A percentile compares a stretch with the other conserved stretches of the same genome.
These are phyloP conservation scores for Magnaporthiopsis rhizophila DNA, from an alignment of 2,329 filamentous ascomycete species.

Conservation along the genomic window DNA sequence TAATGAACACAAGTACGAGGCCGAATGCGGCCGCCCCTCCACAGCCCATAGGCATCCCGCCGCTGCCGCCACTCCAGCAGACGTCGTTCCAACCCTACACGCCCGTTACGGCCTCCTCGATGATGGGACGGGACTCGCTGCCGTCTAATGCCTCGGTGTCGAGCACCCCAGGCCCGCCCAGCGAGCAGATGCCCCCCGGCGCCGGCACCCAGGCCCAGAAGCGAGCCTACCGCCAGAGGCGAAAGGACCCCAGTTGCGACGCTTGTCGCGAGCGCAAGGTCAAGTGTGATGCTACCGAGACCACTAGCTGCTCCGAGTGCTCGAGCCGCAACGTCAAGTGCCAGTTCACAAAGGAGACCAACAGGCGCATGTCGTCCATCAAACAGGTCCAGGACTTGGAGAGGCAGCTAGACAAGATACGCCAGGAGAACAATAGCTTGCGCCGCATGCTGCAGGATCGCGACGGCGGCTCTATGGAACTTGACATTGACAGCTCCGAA, in stretches of 20 bases:
- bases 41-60: conserved; percentile 45
- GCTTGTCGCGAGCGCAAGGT: conserved; percentile 83
- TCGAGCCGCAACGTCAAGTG: conserved; percentile 95
- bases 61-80: conserved; percentile 36
- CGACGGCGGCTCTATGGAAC: conserved; percentile 29
- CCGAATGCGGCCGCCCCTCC: conserved; percentile 39
- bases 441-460: conserved; percentile 53
- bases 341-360: conserved; percentile 98
- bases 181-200: conserved; percentile 20
- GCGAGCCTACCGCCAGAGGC: conserved; percentile 84
- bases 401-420: conserved; percentile 75
- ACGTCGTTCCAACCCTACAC: conserved; percentile 44
- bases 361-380: conserved; percentile 96
- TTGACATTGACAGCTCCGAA: conserved; percentile 25
- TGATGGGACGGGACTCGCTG: conserved; percentile 51
- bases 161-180: conserved; percentile 43
- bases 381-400: conserved; percentile 98
- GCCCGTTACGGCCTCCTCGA: conserved; percentile 39
- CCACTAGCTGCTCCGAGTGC: conserved; percentile 92
- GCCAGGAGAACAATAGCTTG: conserved; percentile 70
- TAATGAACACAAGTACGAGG: conserved; percentile 44
- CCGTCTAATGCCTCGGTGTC: conserved; percentile 50
- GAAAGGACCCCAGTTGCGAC: conserved; percentile 96
- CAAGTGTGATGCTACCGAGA: conserved; percentile 94
- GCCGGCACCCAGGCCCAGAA: conserved; percentile 65